Percentiles rank a stretch among this genome's conserved stretches.
Evolutionary conservation across 805 yeast genomes (phyloP).

Genomic region (Torulaspora maleeae): DNA sequence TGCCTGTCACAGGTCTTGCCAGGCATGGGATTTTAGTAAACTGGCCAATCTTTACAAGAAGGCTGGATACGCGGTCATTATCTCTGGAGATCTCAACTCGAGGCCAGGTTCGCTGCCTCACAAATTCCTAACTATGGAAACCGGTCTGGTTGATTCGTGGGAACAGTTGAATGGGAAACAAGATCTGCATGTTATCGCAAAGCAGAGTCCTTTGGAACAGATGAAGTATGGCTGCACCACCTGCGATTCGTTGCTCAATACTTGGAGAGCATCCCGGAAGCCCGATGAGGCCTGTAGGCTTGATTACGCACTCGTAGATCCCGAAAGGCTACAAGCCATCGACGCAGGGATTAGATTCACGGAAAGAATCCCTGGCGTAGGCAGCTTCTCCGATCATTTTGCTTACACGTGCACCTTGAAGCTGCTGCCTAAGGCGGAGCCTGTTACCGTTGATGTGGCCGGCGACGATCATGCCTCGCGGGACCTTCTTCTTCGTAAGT

Average conservation of each 20-base stretch:
- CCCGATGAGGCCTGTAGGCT: constrained; percentile 76
- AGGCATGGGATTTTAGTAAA: constrained; percentile 91
- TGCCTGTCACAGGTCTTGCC: constrained; percentile 83
- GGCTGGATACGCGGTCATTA: constrained; percentile 79
- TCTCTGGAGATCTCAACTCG: constrained; percentile 91
- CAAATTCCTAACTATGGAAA: constrained; percentile 62
- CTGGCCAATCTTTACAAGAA: constrained; percentile 54
- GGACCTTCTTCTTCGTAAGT: constrained; percentile 15
- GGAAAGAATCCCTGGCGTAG: constrained; percentile 58
- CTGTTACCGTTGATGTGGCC: constrained; percentile 3
- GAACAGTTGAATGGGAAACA: constrained; percentile 53
- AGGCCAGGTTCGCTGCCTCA: constrained; percentile 83
- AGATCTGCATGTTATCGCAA: constrained; percentile 40
- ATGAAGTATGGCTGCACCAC: constrained; percentile 75
- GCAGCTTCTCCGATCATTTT: constrained; percentile 90
- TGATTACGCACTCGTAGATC: constrained; percentile 82
- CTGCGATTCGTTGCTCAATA: constrained; percentile 80
- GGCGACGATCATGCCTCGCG: constrained; percentile 5
- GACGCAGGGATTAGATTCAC: constrained; percentile 72
- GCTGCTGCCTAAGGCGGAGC: constrained; percentile 21
- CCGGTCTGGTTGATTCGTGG: constrained; percentile 80
- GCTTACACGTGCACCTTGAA: constrained; percentile 56
- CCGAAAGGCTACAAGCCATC: constrained; percentile 45
- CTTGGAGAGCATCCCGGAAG: constrained; percentile 62
- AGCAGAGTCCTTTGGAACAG: constrained; percentile 55